Conservation (phyloP, 306 rosid genomes). For the Crotalaria pallida region DNA sequence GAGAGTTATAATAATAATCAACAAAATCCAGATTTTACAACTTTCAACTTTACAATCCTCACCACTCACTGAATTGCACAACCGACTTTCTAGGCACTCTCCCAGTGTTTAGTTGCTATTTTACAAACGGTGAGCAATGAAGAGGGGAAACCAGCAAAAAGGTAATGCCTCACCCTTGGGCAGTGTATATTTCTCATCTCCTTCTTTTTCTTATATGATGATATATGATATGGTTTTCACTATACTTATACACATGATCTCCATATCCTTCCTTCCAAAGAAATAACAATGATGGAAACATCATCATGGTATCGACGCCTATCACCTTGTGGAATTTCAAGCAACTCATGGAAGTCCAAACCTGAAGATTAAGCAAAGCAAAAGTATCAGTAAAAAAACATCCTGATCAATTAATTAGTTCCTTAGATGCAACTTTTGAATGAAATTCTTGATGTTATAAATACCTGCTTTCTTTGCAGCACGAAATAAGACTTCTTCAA, state of each 20-base stretch:
- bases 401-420: too few species aligned
- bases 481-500: slow-evolving; percentile 88
- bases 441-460: neutral
- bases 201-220: neutral
- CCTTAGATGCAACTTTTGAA: neutral
- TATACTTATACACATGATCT: slow-evolving; percentile 82
- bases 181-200: slow-evolving; percentile 31
- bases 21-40: slow-evolving; percentile 64
- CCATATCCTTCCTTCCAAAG: slow-evolving; percentile 99
- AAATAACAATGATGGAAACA: slow-evolving; percentile 90
- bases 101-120: slow-evolving; percentile 35
- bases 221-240: slow-evolving; percentile 26
- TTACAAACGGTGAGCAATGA: slow-evolving; percentile 44
- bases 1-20: slow-evolving; percentile 47
- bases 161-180: slow-evolving; percentile 47
- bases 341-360: slow-evolving; percentile 89
- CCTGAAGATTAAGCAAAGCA: slow-evolving; percentile 46
- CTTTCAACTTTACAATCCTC: slow-evolving; percentile 86
- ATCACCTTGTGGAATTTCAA: slow-evolving; percentile 93
- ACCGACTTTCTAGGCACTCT: slow-evolving; percentile 35
- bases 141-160: slow-evolving; percentile 28
- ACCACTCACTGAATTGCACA: slow-evolving; percentile 47
- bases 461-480: slow-evolving; percentile 96
- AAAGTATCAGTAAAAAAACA: neutral
- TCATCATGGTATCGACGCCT: slow-evolving; percentile 96